A percentile compares a stretch with the other conserved stretches of the same genome.
Evolutionary conservation across 352 stramenopile genomes (phyloP).

Genomic region (Globisporangium paddicum): DNA sequence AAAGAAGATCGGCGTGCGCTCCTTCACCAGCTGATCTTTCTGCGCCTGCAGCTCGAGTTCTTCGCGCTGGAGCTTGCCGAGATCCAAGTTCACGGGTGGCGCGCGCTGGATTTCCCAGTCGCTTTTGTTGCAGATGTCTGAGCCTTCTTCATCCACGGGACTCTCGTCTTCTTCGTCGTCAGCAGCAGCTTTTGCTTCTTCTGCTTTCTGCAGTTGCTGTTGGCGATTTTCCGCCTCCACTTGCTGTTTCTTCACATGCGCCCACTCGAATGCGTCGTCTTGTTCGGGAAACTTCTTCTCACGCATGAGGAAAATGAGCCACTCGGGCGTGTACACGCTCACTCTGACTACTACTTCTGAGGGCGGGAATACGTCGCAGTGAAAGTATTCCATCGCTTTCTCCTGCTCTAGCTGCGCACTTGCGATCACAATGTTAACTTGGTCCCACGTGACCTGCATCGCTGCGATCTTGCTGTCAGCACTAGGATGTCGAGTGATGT

Average conservation of each 20-base stretch:
- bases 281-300: slow-evolving; percentile 32
- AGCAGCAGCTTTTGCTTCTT: slow-evolving; percentile 16
- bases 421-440: slow-evolving; percentile 40
- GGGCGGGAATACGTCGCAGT: slow-evolving; percentile 28
- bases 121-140: slow-evolving; percentile 29
- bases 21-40: slow-evolving; percentile 50
- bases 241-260: slow-evolving; percentile 21
- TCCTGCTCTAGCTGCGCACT: slow-evolving; percentile 38
- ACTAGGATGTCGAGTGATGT: background rate
- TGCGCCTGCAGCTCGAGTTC: slow-evolving; percentile 40
- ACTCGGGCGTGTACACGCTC: slow-evolving; percentile 50
- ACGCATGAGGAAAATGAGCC: slow-evolving; percentile 49
- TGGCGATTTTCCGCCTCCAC: slow-evolving; percentile 18
- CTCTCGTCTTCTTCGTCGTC: slow-evolving; percentile 11
- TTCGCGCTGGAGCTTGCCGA: slow-evolving; percentile 29
- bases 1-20: slow-evolving; percentile 65
- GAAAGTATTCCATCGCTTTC: slow-evolving; percentile 27
- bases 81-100: slow-evolving; percentile 27
- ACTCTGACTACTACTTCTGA: slow-evolving; percentile 14
- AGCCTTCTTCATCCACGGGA: slow-evolving; percentile 42
- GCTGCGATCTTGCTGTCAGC: background rate
- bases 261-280: slow-evolving; percentile 31
- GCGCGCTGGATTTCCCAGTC: slow-evolving; percentile 38
- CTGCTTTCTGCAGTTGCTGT: slow-evolving; percentile 14
- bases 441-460: slow-evolving; percentile 30